phyloP scores from a whole-genome alignment of 1,139 yeast genomes.

The Pneumocystis oryctolagi region DNA sequence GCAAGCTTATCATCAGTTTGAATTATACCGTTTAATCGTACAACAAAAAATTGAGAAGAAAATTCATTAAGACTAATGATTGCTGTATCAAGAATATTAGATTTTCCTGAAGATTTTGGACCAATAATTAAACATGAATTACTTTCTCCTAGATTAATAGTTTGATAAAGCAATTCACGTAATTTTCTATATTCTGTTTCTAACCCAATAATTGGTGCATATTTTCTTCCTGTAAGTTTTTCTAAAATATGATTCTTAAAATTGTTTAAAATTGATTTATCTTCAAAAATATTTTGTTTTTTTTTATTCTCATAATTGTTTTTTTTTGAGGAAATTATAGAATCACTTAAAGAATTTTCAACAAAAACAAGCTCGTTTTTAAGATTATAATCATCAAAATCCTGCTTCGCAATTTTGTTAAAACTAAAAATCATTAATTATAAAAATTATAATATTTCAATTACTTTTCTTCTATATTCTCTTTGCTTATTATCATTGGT shows the following conservation, averaged over 20 bases:
- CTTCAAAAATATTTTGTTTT: not conserved
- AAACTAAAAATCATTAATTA: not conserved
- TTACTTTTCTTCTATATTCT: not conserved
- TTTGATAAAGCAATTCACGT: conserved; percentile 43
- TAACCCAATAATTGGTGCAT: conserved; percentile 20
- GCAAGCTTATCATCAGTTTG: conserved; percentile 70
- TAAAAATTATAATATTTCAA: not conserved
- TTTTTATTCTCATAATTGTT: not conserved
- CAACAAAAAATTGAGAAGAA: conserved; percentile 37
- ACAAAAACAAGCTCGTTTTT: not conserved
- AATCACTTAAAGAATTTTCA: not conserved
- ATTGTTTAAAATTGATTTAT: not conserved
- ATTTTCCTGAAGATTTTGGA: conserved; percentile 65
- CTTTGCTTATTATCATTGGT: too few relatives aligned
- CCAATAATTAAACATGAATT: conserved; percentile 72
- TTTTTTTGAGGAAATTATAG: not conserved
- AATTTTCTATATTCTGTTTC: conserved; percentile 30
- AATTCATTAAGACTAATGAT: conserved; percentile 33
- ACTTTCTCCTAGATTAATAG: conserved; percentile 58
- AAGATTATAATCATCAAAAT: not conserved
- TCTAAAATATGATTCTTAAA: conserved; percentile 12
- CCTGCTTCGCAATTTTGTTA: not conserved
- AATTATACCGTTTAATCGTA: conserved; percentile 52
- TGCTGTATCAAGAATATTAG: conserved; percentile 46
- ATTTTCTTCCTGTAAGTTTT: conserved; percentile 12